These are phyloP conservation scores for Pichia kluyveri DNA, from an alignment of 805 yeast genomes.

Conservation along the genomic window DNA sequence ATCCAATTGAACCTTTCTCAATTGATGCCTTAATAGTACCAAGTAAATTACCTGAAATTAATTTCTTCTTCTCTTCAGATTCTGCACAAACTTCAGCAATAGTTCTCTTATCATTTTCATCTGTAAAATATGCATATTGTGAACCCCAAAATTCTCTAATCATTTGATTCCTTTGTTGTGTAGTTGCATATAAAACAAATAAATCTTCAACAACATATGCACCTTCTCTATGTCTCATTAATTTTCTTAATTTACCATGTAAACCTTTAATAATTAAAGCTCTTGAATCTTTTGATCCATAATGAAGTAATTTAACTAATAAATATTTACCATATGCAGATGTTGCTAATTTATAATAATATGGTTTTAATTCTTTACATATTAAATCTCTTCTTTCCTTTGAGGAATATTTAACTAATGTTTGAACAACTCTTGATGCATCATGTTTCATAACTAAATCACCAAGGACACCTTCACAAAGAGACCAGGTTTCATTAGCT, in stretches of 20 bases:
- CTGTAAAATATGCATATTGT: slow-evolving; percentile 84
- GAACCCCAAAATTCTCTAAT: slow-evolving; percentile 96
- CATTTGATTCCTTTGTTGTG: slow-evolving; percentile 83
- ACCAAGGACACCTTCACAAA: slow-evolving; percentile 64
- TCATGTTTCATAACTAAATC: slow-evolving; percentile 93
- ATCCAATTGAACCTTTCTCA: slow-evolving; percentile 92
- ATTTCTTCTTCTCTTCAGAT: slow-evolving; percentile 67
- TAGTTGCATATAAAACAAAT: slow-evolving; percentile 73
- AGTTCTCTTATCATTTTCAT: slow-evolving; percentile 53
- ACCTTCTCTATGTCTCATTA: slow-evolving; percentile 96
- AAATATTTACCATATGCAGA: slow-evolving; percentile 91
- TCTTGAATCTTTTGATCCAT: slow-evolving; percentile 79
- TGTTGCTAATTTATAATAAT: slow-evolving; percentile 75
- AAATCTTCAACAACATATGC: slow-evolving; percentile 95
- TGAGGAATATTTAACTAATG: slow-evolving; percentile 77
- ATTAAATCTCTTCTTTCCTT: slow-evolving; percentile 71
- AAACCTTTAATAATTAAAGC: slow-evolving; percentile 70
- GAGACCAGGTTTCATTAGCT: slow-evolving; percentile 77
- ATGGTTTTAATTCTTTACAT: slow-evolving; percentile 60
- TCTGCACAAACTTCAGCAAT: slow-evolving; percentile 60
- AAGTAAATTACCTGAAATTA: slow-evolving; percentile 64
- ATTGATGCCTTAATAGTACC: slow-evolving; percentile 86
- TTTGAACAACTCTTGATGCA: slow-evolving; percentile 93
- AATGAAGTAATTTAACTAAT: slow-evolving; percentile 80
- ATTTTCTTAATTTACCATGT: slow-evolving; percentile 82